A percentile compares a stretch with the other conserved stretches of the same genome.
Evolutionary conservation across 352 stramenopile species (phyloP).

Genomic region (Phytopythium sindhum): DNA sequence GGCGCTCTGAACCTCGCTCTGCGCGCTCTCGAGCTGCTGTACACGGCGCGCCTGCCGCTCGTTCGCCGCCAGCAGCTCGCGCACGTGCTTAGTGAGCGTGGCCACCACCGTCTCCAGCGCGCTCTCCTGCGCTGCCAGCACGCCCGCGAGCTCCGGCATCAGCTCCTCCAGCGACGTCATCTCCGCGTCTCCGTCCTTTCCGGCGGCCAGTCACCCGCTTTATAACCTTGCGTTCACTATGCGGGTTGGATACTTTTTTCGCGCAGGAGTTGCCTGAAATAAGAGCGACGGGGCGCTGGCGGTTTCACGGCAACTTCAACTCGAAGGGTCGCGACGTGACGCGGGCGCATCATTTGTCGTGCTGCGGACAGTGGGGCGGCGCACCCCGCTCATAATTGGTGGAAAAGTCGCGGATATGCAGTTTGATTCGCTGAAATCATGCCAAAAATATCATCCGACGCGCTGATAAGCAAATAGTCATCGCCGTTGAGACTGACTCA

Average conservation of each 20-base stretch:
- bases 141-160: constrained; percentile 57
- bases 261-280: not conserved
- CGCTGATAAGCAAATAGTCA: no score
- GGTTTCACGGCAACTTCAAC: constrained; percentile 8
- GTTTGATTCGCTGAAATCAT: not conserved
- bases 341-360: constrained; percentile 2
- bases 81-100: constrained; percentile 50
- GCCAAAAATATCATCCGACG: no score
- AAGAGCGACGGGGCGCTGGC: not conserved
- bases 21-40: constrained; percentile 31
- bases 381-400: not conserved
- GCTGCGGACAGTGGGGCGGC: no score
- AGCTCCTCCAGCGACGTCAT: constrained; percentile 69
- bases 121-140: constrained; percentile 60
- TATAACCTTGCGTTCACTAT: not conserved
- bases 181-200: not conserved
- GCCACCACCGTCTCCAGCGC: constrained; percentile 48
- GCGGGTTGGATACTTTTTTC: not conserved
- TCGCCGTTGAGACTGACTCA: not conserved
- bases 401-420: not conserved
- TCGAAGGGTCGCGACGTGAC: constrained; percentile 3
- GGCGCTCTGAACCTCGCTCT: constrained; percentile 20
- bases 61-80: constrained; percentile 37
- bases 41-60: constrained; percentile 28
- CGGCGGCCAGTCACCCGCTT: not conserved